Base-by-base conservation (phyloP, 495 filamentous ascomycete species). In the Talaromyces ruber region DNA sequence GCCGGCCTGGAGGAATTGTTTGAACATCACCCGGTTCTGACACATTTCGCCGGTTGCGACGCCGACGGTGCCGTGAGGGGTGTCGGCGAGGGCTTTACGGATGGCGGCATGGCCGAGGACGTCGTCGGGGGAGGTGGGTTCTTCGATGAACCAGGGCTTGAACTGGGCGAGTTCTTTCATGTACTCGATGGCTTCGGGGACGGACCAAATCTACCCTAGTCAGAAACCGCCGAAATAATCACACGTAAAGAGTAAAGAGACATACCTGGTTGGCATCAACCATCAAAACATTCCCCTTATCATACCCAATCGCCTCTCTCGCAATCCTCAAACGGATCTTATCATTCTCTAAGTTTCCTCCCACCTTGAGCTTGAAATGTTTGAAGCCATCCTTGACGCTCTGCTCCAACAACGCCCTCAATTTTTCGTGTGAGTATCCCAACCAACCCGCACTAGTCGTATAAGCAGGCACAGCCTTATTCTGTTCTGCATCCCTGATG, bases 11-110 rank as follows among this genome's bases (percentile, higher is more conserved):
- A 97, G 79, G 53, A 97, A 81, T 75, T 97, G 92, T 82, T 97
- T 97, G 82, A 96, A 96, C 62, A 97, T 82, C 9, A 96, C 89
- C 7, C 92, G 83, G 77, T 96, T 96, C 80, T 96, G 92, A 78
- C 91, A 95, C 92, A 97, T 97, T 77, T 97, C 92, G 58, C 92
- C 92, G 0, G 92, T 97, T 16, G 92, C 92, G 22, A 97, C 92
- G 52, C 90, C 90, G 66, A 97, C 87, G 32, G 76, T 62, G 62
- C 86, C 86, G 70, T 86, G 73, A 1, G 88, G 88, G 32, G 76
- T 79, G 62, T 77, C 68, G 26, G 78, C 77, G 11, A 97, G 82
- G 1, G 92, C 92, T 60, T 92, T 86, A 25, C 88, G 84, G 66
- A 97, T 87, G 5, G 89, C 87, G 59, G 87, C 88, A 80, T 97